Percentiles rank a stretch among this genome's conserved stretches.
These are phyloP conservation scores for Nicotiana rustica DNA, from an alignment of 305 asterid species.

Conservation along the genomic window DNA sequence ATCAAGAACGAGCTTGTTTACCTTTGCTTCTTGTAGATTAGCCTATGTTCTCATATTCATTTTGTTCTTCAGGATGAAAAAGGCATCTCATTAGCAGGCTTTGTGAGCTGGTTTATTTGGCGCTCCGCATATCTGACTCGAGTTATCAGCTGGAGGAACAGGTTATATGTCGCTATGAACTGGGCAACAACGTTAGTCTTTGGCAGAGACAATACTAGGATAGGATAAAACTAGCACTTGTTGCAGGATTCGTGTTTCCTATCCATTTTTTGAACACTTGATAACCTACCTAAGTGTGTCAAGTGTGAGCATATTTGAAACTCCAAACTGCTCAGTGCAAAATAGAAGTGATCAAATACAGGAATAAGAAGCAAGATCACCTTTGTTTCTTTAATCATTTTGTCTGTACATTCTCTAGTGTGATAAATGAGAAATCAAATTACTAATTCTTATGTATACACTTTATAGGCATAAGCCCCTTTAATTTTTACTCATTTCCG, in stretches of 20 bases:
- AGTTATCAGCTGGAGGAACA: slow-evolving; percentile 93
- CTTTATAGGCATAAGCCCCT: not conserved
- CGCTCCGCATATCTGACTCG: slow-evolving; percentile 89
- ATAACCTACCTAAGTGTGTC: not conserved
- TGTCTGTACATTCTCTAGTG: not conserved
- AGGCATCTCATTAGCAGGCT: slow-evolving; percentile 79
- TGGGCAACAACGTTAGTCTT: slow-evolving; percentile 90
- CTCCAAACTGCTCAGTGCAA: not conserved
- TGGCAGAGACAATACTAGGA: slow-evolving; percentile 86
- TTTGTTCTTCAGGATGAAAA: slow-evolving; percentile 60
- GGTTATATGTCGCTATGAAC: slow-evolving; percentile 83
- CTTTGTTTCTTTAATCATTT: not conserved
- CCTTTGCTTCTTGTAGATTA: not conserved
- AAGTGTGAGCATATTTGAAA: not conserved
- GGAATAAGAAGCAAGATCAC: not conserved
- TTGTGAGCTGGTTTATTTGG: slow-evolving; percentile 83
- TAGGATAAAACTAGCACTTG: slow-evolving; percentile 41
- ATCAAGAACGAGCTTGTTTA: slow-evolving; percentile 12
- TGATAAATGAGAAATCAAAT: not conserved
- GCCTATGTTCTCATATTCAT: not conserved
- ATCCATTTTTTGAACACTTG: not conserved
- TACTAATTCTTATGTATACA: not conserved
- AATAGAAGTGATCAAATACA: not conserved
- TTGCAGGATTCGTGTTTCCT: not conserved
- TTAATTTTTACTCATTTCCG: not conserved